A percentile compares a stretch with the other conserved stretches of the same genome.
Conservation (phyloP, 179 eudicot species). For the Corrigiola litoralis region DNA sequence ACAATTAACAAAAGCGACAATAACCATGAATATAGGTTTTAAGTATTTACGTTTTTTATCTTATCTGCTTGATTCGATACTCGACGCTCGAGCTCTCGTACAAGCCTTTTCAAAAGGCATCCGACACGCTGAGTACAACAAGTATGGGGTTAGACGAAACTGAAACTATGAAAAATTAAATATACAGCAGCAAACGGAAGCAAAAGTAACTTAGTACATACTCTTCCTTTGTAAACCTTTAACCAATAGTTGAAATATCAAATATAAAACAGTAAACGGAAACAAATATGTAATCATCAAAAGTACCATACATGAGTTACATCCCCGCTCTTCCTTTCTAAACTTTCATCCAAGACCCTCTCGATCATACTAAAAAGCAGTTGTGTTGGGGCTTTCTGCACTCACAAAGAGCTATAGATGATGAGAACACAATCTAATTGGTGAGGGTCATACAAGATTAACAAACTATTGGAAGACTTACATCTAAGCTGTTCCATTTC, state of each 20-base stretch:
- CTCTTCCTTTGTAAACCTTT: no score
- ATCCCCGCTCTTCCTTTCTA: slow-evolving; percentile 75
- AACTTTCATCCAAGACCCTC: slow-evolving; percentile 71
- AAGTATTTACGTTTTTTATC: slow-evolving; percentile 51
- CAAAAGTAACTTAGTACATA: no score
- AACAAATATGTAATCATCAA: background rate
- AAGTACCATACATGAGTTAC: slow-evolving; percentile 55
- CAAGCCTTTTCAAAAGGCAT: slow-evolving; percentile 61
- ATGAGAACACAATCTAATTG: slow-evolving; percentile 6
- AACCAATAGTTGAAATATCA: no score
- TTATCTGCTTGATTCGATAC: slow-evolving; percentile 62
- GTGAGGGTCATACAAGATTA: background rate
- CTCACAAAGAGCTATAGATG: slow-evolving; percentile 8
- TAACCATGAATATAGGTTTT: background rate
- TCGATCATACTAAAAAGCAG: slow-evolving; percentile 70
- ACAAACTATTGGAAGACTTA: slow-evolving; percentile 25
- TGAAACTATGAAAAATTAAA: slow-evolving; percentile 6
- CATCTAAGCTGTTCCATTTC: slow-evolving; percentile 76
- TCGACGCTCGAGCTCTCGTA: slow-evolving; percentile 83
- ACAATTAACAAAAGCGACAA: background rate
- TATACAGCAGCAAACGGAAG: background rate
- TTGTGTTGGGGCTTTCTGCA: slow-evolving; percentile 73
- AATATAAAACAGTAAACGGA: background rate
- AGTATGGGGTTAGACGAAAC: slow-evolving; percentile 3
- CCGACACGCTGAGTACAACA: slow-evolving; percentile 58